Evolutionary conservation across 768 basidiomycete species (phyloP).

Genomic region (Megacollybia marginata): DNA sequence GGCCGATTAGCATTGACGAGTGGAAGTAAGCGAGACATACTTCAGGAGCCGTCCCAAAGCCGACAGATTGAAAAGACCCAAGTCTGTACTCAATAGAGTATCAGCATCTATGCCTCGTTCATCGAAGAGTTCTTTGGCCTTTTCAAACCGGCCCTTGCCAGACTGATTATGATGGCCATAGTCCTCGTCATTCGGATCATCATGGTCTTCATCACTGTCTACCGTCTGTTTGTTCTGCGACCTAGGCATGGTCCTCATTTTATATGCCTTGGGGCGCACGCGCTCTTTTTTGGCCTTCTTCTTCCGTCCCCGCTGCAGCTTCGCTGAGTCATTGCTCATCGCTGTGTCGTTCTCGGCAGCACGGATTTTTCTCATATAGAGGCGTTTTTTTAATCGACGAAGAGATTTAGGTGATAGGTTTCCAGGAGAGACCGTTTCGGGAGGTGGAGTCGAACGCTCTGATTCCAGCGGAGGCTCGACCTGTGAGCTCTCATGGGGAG

Average conservation of each 20-base stretch:
- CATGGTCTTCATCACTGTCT: conserved; percentile 1
- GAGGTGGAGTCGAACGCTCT: not conserved
- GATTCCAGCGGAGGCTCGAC: not conserved
- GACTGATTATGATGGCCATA: conserved; percentile 9
- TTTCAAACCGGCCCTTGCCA: conserved; percentile 39
- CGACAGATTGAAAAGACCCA: conserved; percentile 43
- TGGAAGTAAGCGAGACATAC: conserved; percentile 18
- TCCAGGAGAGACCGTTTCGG: not conserved
- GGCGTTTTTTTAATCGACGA: conserved; percentile 50
- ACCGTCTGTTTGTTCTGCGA: not conserved
- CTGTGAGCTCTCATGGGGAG: not conserved
- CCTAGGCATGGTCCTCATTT: not conserved
- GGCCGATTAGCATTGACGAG: not conserved
- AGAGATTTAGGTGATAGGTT: conserved; percentile 41
- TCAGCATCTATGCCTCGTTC: conserved; percentile 37
- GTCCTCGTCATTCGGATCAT: conserved; percentile 5
- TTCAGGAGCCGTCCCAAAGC: conserved; percentile 29
- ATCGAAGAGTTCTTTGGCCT: conserved; percentile 32
- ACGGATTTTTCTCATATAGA: conserved; percentile 69
- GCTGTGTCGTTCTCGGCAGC: conserved; percentile 36
- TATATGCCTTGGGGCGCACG: not conserved
- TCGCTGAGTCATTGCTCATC: conserved; percentile 20
- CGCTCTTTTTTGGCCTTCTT: conserved; percentile 1
- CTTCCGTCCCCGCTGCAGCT: conserved; percentile 29
- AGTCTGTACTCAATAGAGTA: conserved; percentile 30